Conservation (phyloP, 768 basidiomycete species). For the Glaciozyma martinii region DNA sequence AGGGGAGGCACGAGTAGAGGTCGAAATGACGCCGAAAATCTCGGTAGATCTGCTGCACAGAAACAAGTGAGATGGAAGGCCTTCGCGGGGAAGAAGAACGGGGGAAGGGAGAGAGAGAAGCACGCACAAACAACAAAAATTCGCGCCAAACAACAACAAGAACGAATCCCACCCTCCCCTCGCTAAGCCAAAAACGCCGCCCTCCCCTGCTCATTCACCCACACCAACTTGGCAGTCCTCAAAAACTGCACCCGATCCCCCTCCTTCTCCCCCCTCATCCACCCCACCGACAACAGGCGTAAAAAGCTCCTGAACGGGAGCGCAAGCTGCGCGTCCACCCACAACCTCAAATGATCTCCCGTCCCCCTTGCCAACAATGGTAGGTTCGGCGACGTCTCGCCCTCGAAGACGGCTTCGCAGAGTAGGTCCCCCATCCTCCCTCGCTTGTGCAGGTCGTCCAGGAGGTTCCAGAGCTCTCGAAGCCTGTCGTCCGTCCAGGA, state of each 20-base stretch:
- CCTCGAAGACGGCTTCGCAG: background rate
- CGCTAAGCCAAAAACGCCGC: conserved; percentile 2
- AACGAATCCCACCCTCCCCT: background rate
- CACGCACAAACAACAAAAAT: too few relatives aligned
- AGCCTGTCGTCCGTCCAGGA: conserved; percentile 20
- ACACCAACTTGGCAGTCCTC: background rate
- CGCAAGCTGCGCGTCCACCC: conserved; percentile 16
- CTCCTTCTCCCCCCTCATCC: background rate
- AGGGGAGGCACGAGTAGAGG: too few relatives aligned
- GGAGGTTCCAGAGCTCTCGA: background rate
- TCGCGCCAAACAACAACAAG: too few relatives aligned
- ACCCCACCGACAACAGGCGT: background rate
- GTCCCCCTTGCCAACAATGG: too few relatives aligned
- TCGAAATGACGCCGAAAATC: too few relatives aligned
- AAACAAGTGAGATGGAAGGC: too few relatives aligned
- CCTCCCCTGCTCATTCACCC: conserved; percentile 17
- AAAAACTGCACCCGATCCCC: conserved; percentile 1
- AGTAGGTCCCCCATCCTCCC: conserved; percentile 4
- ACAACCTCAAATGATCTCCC: conserved; percentile 7
- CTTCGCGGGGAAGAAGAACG: too few relatives aligned
- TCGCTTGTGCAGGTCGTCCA: background rate
- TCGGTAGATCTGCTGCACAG: too few relatives aligned
- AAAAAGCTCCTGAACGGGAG: conserved; percentile 11
- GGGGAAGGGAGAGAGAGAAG: too few relatives aligned
- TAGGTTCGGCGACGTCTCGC: background rate